phyloP scores from a whole-genome alignment of 148 eudicot species.

The Vaccinium myrtillus region DNA sequence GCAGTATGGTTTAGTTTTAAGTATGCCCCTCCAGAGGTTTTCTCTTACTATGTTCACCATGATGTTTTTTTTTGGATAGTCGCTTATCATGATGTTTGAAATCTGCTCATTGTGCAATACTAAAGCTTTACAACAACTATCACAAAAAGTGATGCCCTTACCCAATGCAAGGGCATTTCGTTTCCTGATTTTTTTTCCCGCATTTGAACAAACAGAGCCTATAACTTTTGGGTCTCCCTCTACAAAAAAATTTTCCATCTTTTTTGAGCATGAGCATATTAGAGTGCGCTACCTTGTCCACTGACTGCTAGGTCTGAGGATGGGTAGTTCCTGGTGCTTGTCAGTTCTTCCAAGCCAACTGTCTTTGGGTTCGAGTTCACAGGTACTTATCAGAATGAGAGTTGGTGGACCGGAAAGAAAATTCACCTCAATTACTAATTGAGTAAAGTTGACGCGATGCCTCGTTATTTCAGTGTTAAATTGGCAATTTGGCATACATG shows the following conservation, averaged over 20 bases:
- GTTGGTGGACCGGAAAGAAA: neutral
- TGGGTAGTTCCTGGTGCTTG: neutral
- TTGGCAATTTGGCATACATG: neutral
- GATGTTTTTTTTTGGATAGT: neutral
- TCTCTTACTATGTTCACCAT: neutral
- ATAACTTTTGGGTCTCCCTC: neutral
- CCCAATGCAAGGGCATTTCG: neutral
- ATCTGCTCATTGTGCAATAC: neutral
- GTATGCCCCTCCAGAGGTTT: neutral
- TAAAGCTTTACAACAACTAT: neutral
- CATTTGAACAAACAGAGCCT: neutral
- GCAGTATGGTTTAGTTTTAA: slow-evolving; percentile 5
- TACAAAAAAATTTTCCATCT: neutral
- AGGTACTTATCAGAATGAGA: neutral
- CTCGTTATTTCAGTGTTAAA: neutral
- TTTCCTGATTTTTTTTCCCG: neutral
- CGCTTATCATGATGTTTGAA: neutral
- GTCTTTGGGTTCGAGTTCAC: neutral
- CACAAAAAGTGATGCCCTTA: neutral
- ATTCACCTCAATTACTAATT: neutral
- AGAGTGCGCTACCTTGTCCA: neutral
- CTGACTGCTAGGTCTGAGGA: neutral
- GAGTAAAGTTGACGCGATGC: neutral
- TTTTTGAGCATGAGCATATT: neutral
- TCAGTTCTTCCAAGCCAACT: neutral